These are phyloP conservation scores for Avena insularis DNA, from an alignment of 176 grass and related monocot genomes.

Conservation along the genomic window DNA sequence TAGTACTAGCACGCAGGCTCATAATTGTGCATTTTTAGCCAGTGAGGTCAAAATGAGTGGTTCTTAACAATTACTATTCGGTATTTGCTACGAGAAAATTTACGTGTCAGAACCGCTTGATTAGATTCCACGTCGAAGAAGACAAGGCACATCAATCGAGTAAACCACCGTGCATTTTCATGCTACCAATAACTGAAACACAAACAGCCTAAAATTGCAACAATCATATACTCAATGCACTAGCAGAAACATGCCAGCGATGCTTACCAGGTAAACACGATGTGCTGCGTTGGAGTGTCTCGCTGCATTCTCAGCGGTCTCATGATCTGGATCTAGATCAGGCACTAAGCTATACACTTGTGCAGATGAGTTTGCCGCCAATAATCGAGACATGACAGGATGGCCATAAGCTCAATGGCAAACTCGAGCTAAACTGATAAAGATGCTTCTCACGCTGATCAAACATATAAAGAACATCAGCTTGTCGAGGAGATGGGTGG, in stretches of 20 bases:
- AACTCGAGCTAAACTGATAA: neutral
- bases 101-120: neutral
- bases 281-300: neutral
- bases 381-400: neutral
- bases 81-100: no score
- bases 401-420: neutral
- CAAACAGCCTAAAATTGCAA: neutral
- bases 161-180: no score
- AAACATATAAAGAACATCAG: neutral
- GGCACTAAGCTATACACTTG: neutral
- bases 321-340: slow-evolving; percentile 6
- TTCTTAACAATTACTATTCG: no score
- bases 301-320: neutral
- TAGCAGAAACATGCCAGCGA: slow-evolving; percentile 18
- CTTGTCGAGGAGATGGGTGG: slow-evolving; percentile 23
- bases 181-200: neutral
- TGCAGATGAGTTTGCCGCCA: slow-evolving; percentile 9
- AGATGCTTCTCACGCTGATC: neutral
- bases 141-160: no score
- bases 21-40: no score
- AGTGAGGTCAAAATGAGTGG: no score
- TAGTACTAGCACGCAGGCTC: no score
- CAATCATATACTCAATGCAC: neutral
- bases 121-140: neutral
- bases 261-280: neutral